Evolutionary conservation across 2,329 filamentous ascomycete species (phyloP).

Genomic region (Scedosporium boydii): DNA sequence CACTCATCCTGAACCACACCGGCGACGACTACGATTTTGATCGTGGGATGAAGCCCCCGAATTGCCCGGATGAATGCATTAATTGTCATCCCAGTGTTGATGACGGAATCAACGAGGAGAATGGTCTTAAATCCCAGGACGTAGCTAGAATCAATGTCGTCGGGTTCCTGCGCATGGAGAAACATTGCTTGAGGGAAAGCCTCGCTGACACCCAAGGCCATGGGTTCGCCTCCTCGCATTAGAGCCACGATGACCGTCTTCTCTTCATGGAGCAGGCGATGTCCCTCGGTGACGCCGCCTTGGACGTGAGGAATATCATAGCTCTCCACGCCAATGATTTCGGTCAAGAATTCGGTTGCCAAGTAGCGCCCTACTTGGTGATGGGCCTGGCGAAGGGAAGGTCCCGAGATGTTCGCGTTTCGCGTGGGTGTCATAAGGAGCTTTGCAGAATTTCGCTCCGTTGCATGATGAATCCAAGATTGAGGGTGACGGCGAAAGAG

Average conservation of each 20-base stretch:
- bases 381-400: slow-evolving; percentile 38
- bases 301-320: slow-evolving; percentile 42
- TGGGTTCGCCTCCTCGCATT: slow-evolving; percentile 55
- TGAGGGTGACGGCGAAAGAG: slow-evolving; percentile 9
- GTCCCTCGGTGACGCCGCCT: slow-evolving; percentile 30
- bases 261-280: slow-evolving; percentile 35
- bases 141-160: slow-evolving; percentile 25
- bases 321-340: slow-evolving; percentile 39
- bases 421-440: slow-evolving; percentile 45
- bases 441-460: slow-evolving; percentile 31
- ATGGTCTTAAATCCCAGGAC: background rate
- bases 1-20: slow-evolving; percentile 40
- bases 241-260: slow-evolving; percentile 45
- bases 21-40: slow-evolving; percentile 44
- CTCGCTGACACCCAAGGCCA: slow-evolving; percentile 48
- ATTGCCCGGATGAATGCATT: background rate
- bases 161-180: slow-evolving; percentile 29
- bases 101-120: background rate
- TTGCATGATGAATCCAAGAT: slow-evolving; percentile 29
- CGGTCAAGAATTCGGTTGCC: slow-evolving; percentile 34
- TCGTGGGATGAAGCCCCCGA: slow-evolving; percentile 16
- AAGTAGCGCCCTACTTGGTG: slow-evolving; percentile 40
- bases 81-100: background rate
- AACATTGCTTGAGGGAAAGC: slow-evolving; percentile 42
- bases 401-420: slow-evolving; percentile 35